Conservation (phyloP, 768 basidiomycete species). For the Hydnum rufescens region DNA sequence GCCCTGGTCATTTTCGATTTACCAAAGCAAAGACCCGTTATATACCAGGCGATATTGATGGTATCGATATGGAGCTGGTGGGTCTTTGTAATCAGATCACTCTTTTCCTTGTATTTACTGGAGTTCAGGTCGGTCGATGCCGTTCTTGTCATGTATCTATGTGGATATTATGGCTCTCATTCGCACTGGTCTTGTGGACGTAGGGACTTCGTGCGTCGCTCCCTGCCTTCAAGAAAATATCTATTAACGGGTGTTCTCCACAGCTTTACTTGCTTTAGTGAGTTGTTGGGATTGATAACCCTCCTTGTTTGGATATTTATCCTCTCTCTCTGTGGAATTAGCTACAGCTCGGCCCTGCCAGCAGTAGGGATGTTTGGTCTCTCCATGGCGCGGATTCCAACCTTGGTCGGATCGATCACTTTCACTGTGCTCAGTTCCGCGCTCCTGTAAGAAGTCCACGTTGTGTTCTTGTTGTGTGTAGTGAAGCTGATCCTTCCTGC, state of each 20-base stretch:
- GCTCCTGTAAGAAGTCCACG: slow-evolving; percentile 4
- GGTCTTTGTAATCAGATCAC: background rate
- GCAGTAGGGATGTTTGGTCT: slow-evolving; percentile 20
- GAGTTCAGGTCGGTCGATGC: background rate
- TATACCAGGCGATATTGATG: slow-evolving; percentile 17
- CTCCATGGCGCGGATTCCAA: slow-evolving; percentile 16
- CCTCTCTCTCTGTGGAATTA: slow-evolving; percentile 1
- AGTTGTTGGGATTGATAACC: slow-evolving; percentile 1
- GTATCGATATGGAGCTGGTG: slow-evolving; percentile 14
- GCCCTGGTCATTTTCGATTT: slow-evolving; percentile 18
- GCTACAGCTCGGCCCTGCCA: slow-evolving; percentile 17
- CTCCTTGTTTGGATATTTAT: background rate
- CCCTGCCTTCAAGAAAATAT: too few relatives aligned
- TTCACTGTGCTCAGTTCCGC: slow-evolving; percentile 16
- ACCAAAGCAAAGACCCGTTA: slow-evolving; percentile 12
- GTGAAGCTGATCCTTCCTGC: background rate
- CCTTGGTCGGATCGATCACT: slow-evolving; percentile 13
- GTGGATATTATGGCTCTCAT: slow-evolving; percentile 13
- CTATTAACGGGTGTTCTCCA: too few relatives aligned
- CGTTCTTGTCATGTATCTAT: slow-evolving; percentile 9
- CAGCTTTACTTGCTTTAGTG: too few relatives aligned
- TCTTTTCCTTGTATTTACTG: background rate
- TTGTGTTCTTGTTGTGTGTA: background rate
- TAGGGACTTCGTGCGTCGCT: slow-evolving; percentile 18
- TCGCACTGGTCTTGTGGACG: slow-evolving; percentile 13